phyloP scores from a whole-genome alignment of 129 eudicot genomes.

The Flaveria brownii region DNA sequence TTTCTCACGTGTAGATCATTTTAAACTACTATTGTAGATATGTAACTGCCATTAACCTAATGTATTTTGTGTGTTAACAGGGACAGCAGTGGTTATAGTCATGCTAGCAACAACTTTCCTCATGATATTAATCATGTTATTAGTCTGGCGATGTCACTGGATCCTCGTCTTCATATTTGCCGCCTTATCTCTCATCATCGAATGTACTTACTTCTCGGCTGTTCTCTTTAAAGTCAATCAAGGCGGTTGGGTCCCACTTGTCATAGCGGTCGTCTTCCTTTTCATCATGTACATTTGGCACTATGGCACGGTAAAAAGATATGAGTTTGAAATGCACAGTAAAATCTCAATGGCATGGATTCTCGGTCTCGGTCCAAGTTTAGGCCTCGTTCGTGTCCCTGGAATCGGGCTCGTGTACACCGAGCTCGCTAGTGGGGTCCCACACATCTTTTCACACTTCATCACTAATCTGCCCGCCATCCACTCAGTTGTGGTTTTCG shows the following conservation, averaged over 20 bases:
- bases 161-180: constrained; percentile 71
- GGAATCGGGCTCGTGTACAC: constrained; percentile 97
- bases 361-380: constrained; percentile 91
- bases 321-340: constrained; percentile 92
- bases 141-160: constrained; percentile 99
- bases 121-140: constrained; percentile 71
- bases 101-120: constrained; percentile 90
- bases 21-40: too few relatives aligned
- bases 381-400: constrained; percentile 93
- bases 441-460: constrained; percentile 87
- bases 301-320: constrained; percentile 77
- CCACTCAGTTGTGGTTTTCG: constrained; percentile 82
- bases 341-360: constrained; percentile 93
- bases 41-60: not conserved
- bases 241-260: constrained; percentile 99
- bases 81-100: constrained; percentile 89
- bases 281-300: constrained; percentile 95
- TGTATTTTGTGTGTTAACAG: constrained; percentile 42
- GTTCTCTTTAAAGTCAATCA: constrained; percentile 79
- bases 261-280: constrained; percentile 79
- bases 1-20: not conserved
- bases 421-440: constrained; percentile 95
- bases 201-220: constrained; percentile 84
- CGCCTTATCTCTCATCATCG: constrained; percentile 60
- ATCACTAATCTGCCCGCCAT: constrained; percentile 91